A percentile compares a stretch with the other conserved stretches of the same genome.
These are phyloP conservation scores for Schizochytrium sp. DNA, from an alignment of 108 stramenopile genomes.

Conservation along the genomic window DNA sequence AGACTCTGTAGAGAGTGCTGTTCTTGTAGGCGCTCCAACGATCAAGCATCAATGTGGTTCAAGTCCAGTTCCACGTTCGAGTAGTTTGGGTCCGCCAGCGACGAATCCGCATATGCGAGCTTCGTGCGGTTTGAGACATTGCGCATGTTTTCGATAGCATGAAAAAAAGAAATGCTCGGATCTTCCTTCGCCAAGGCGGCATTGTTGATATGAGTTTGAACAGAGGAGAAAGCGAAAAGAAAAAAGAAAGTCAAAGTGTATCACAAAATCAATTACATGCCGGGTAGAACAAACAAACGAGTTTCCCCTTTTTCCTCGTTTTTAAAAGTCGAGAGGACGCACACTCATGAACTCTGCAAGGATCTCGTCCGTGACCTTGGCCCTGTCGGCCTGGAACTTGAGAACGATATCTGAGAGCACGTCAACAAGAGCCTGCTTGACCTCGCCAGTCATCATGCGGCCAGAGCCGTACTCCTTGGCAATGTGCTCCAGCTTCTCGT, in stretches of 20 bases:
- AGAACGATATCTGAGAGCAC: conserved; percentile 74
- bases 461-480: conserved; percentile 77
- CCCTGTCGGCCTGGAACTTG: conserved; percentile 75
- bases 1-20: too few relatives aligned
- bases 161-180: too few relatives aligned
- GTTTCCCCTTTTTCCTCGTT: neutral
- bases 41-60: too few relatives aligned
- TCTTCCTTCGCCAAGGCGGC: too few relatives aligned
- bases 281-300: too few relatives aligned
- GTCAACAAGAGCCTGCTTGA: conserved; percentile 72
- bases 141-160: too few relatives aligned
- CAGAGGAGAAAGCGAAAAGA: neutral
- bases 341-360: conserved; percentile 79
- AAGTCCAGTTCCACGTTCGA: too few relatives aligned
- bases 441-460: conserved; percentile 81
- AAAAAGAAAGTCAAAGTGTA: neutral
- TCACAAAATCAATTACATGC: neutral
- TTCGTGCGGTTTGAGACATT: too few relatives aligned
- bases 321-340: neutral
- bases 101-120: too few relatives aligned
- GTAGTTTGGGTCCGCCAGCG: too few relatives aligned
- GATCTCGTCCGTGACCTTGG: conserved; percentile 74
- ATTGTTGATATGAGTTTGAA: too few relatives aligned
- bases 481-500: conserved; percentile 79
- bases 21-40: too few relatives aligned